Evolutionary conservation across 805 yeast species (phyloP), one percentile per base, ranked within the genome.

Genomic region (Millerozyma miso): DNA sequence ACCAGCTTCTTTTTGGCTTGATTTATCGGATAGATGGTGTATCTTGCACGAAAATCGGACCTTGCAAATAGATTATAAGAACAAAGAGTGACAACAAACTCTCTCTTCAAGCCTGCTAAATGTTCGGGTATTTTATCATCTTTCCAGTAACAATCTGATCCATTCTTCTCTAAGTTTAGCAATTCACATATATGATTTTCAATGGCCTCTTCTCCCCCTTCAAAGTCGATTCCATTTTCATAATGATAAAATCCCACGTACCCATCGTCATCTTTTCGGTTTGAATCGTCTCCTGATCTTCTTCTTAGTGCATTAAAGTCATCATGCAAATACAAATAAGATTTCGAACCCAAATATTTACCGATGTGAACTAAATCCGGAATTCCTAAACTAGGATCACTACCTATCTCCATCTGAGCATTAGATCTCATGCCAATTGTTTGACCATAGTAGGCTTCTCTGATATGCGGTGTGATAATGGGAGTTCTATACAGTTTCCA

Each of bases 21-120:
- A 1, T 51, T 49, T 17, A 39, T 42, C 1, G 63, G 58, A 15
- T 53, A 51, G 4, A 76, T 55, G 15, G 75, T 65, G 45, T 57
- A 78, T 74, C 54, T 80, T 59, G 52, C 88, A 79, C 97, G 71
- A 33, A 90, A 65, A 59, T 91, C 99, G 4, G 83, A 75, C 42
- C 74, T 75, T 32, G 80, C 68, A 54, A 93, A 87, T 15, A 83
- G 73, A 60, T 93, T 90, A 66, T 81, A 88, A 13, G 81, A 63
- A 59, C 88, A 83, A 49, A 73, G 80, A 0, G 88, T 81, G 17
- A 76, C 76, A 37, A 75, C 45, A 31, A 55, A 50, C 19, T 60
- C 65, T 31, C 47, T 47, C 40, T 42, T 41, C 16, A 23, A 37
- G 18, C 39, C 45, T 4, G 38, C 32, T 4, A 32, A 19, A 17